Percentiles rank a stretch among this genome's conserved stretches.
Conservation (phyloP, 1,139 yeast species). For the Arxiozyma slooffiae region DNA sequence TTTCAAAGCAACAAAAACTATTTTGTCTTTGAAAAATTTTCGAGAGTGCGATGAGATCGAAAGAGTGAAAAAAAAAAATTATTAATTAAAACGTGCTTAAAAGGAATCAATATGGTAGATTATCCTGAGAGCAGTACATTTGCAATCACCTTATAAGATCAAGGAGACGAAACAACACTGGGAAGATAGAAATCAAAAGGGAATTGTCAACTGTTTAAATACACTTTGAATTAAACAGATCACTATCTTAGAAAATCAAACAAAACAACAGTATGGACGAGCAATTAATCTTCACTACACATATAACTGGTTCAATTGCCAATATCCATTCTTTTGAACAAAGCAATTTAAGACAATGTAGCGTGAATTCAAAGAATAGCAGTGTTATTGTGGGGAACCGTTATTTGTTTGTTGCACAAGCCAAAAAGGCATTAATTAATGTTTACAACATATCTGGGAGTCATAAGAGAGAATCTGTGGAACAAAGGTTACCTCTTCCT, state of each 20-base stretch:
- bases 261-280: constrained; percentile 24
- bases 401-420: constrained; percentile 51
- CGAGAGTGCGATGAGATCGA: constrained; percentile 1
- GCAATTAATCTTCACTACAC: constrained; percentile 26
- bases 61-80: no score
- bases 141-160: background rate
- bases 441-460: constrained; percentile 54
- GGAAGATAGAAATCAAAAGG: background rate
- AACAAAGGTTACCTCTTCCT: constrained; percentile 78
- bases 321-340: constrained; percentile 27
- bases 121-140: no score
- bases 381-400: constrained; percentile 33
- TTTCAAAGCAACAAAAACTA: no score
- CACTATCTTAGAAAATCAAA: background rate
- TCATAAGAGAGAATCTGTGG: constrained; percentile 57
- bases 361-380: constrained; percentile 37
- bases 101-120: background rate
- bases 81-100: no score
- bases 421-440: constrained; percentile 61
- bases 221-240: background rate
- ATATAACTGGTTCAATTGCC: constrained; percentile 22
- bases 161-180: background rate
- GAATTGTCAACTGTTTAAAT: background rate
- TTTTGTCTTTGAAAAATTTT: constrained; percentile 1
- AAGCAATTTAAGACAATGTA: constrained; percentile 25